Evolutionary conservation across 148 eudicot species (phyloP).

Genomic region (Fagopyrum tataricum): DNA sequence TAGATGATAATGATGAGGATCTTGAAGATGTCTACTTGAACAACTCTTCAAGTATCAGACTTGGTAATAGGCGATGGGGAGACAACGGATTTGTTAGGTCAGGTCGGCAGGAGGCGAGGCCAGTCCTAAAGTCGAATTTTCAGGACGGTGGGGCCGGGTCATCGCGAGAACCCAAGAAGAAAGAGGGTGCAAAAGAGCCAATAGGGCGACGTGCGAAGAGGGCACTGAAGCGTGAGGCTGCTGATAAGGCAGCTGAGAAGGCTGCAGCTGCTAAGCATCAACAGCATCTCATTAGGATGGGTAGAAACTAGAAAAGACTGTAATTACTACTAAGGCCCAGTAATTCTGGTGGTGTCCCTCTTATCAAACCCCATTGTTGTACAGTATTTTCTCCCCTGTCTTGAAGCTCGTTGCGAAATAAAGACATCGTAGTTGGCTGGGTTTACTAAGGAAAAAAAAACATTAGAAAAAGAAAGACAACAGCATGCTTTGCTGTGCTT

Average conservation of each 20-base stretch:
- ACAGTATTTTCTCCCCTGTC: neutral
- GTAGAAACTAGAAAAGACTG: conserved; percentile 29
- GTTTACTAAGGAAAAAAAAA: neutral
- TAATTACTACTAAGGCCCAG: conserved; percentile 7
- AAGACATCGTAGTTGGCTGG: conserved; percentile 3
- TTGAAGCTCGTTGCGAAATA: conserved; percentile 3
- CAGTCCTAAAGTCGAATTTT: conserved; percentile 32
- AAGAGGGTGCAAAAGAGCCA: conserved; percentile 40
- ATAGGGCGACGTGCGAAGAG: conserved; percentile 84
- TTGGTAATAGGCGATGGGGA: conserved; percentile 87
- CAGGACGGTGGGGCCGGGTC: conserved; percentile 42
- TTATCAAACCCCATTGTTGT: conserved; percentile 2
- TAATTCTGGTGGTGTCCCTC: neutral
- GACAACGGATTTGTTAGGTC: conserved; percentile 68
- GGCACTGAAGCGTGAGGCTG: conserved; percentile 87
- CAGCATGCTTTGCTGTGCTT: neutral
- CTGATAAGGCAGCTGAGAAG: conserved; percentile 82
- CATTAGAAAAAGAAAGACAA: conserved; percentile 10
- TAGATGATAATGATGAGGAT: conserved; percentile 44
- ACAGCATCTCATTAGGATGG: conserved; percentile 66
- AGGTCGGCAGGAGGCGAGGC: conserved; percentile 83
- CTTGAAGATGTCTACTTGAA: conserved; percentile 46
- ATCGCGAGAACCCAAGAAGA: conserved; percentile 60
- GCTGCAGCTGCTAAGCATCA: conserved; percentile 83
- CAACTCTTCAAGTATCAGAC: conserved; percentile 44